Evolutionary conservation across 345 rosid species (phyloP), one percentile per base, ranked within the genome.

Genomic region (Populus pruinosa): DNA sequence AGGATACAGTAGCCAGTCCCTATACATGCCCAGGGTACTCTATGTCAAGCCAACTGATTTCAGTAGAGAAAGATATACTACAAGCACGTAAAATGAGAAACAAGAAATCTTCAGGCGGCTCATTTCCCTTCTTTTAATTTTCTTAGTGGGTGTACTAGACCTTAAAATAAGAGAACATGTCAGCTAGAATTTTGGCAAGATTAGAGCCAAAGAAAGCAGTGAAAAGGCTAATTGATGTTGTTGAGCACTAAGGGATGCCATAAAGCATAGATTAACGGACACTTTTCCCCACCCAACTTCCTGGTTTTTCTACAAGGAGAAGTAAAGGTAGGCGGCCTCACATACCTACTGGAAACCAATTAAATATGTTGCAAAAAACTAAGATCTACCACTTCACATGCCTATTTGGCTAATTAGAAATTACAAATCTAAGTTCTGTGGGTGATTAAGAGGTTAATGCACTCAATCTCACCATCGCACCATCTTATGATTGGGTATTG

Each of bases 121-220:
- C 39, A 59, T 74, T 76, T 74, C 59, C 35, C 20, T 69, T 70
- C 14, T 47, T 76, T 25, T 55, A 20, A 76, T 56, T 55, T 65
- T 77, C 61, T 7, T 63, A 73, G 88, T 85, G 89, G 91, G 85
- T 81, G 77, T 56, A 69, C 66, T 66, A 29, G 84, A 77, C 85
- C 87, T 82, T 85, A 87, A 87, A 85, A 80, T 73, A 81, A 78
- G 90, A 36, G 73, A 82, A 74, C 78, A 68, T 85, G 90, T 86
- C 83, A 79, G 86, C 75, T 76, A 77, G 63, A 62, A 50, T 62
- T 79, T 70, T 85, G 87, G 80, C 86, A 86, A 23, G 81, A 82
- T 81, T 83, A 75, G 69, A 85, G 69, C 64, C 65, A 67, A 77
- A 81, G 76, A 68, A 78, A 69, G 76, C 39, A 64, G 71, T 16